Evolutionary conservation across 805 yeast genomes (phyloP), one percentile per base, ranked within the genome.

Genomic region (Yarrowia sp.): DNA sequence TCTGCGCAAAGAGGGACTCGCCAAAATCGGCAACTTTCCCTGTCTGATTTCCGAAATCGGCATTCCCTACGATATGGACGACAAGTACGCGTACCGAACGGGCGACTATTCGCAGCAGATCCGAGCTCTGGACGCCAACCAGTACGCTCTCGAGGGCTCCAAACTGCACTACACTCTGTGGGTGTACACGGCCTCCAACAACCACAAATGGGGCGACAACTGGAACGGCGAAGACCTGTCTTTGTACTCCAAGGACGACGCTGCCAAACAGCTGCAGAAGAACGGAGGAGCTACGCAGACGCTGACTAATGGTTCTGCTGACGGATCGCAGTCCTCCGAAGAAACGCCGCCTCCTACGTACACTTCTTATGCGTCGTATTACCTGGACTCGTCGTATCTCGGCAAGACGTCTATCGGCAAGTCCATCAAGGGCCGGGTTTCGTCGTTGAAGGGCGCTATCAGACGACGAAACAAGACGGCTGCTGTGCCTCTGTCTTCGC

Each of bases 221-320:
- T 94, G 98, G 97, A 94, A 94, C 74, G 87, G 92, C 72, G 99
- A 94, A 75, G 98, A 94, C 77, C 88, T 94, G 76, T 90, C 97
- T 0, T 85, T 94, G 69, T 94, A 89, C 89, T 89, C 95, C 1
- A 78, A 48, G 49, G 78, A 77, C 65, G 73, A 53, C 41, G 59
- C 42, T 5, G 61, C 61, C 19, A 63, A 63, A 11, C 56, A 63
- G 40, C 67, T 63, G 5, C 56, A 40, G 16, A 49, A 49, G 48
- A 15, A 22, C 40, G 56, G 67, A 16, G 56, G 46, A 26, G 59
- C 59, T 1, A 53, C 38, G 1, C 38, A 42, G 43, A 41, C 59
- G 3, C 63, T 65, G 11, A 32, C 49, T 8, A 52, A 50, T 7
- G 67, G 67, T 1, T 35, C 26, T 63, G 59, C 48, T 2, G 43